Evolutionary conservation across 129 eudicot species (phyloP), one percentile per base, ranked within the genome.

Genomic region (Flaveria brownii): DNA sequence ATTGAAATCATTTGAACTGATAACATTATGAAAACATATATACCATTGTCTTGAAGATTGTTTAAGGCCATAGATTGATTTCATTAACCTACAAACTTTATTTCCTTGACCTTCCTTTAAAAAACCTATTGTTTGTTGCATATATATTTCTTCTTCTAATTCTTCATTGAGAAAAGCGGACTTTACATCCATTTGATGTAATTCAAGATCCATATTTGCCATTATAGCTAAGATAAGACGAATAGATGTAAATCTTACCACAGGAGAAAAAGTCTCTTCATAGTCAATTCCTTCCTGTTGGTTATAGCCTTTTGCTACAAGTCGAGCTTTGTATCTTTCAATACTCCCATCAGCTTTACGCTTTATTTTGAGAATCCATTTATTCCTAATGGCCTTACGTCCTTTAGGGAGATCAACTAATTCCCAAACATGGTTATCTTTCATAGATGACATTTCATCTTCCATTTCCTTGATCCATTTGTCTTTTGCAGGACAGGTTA

Each of bases 21-120:
- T 70, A 2, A 23, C 74, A 10, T 70, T 43, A 23, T 47, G 41
- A 47, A 70, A 47, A 39, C 14, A 26, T 16, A 68, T 14, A 47
- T 43, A 68, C 54, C 73, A 68, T 28, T 70, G 42, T 49, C 75
- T 71, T 5, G 75, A 50, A 11, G 75, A 23, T 11, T 70, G 75
- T 9, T 50, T 49, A n/a, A 71, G 75, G 42, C 75, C 75, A 25
- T 71, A 71, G 18, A 71, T 49, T 13, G 75, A 49, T 50, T 22
- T 50, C 10, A 45, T 5, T 4, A 45, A 23, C 13, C 22, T 49
- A 25, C 62, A 71, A 11, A 71, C 62, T 14, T 71, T 71, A 9
- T 49, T 26, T 49, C 4, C 41, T 5, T 25, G 36, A 18, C 43
- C 61, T 49, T 49, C 12, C 1, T 14, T 49, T 0, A 71, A 1